Evolutionary conservation across 2,329 filamentous ascomycete genomes (phyloP).

Genomic region (Aureobasidium sp.): DNA sequence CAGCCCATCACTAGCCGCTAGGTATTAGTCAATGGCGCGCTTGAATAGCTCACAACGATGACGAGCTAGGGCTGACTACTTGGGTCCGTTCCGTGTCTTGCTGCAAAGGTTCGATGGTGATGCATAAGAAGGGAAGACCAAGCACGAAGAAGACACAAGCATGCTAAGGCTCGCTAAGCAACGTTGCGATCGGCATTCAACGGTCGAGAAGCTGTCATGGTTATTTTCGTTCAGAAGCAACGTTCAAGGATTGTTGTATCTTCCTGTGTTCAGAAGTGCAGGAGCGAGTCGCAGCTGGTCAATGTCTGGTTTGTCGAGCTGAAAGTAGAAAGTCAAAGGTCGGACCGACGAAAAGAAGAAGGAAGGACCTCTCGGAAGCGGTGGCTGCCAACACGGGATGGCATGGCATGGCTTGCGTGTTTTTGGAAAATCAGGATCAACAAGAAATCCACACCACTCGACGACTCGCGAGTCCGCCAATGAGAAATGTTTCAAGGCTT

Average conservation of each 20-base stretch:
- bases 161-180: slow-evolving; percentile 9
- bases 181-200: neutral
- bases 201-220: neutral
- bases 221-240: neutral
- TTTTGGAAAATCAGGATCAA: slow-evolving; percentile 10
- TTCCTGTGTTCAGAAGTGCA: neutral
- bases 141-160: neutral
- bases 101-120: neutral
- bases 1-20: neutral
- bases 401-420: neutral
- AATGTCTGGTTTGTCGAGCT: neutral
- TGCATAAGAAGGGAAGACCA: neutral
- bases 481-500: neutral
- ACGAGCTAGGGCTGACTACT: neutral
- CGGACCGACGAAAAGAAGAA: neutral
- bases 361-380: neutral
- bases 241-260: neutral
- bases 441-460: neutral
- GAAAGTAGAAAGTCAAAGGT: neutral
- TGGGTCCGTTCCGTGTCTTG: neutral
- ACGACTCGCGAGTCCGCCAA: neutral
- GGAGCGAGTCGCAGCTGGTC: neutral
- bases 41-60: neutral
- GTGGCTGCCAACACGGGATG: neutral
- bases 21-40: neutral